These are phyloP conservation scores for Saccharum spontaneum DNA, from an alignment of 176 grass and related monocot genomes.

Conservation along the genomic window DNA sequence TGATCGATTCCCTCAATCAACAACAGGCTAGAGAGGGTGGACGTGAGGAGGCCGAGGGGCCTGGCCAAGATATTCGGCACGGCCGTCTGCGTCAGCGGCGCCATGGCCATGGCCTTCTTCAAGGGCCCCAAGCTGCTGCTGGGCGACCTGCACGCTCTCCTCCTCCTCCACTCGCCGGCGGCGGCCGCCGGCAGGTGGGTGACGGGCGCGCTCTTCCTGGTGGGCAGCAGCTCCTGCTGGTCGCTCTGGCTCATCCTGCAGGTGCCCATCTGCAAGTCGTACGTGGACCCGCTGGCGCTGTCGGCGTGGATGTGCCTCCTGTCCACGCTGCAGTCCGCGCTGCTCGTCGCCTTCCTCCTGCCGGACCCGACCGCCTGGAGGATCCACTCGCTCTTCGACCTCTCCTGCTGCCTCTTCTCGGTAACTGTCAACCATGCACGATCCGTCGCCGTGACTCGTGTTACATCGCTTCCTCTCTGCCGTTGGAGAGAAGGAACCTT, in stretches of 20 bases:
- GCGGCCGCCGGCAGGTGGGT: constrained; percentile 30
- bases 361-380: constrained; percentile 45
- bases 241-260: constrained; percentile 80
- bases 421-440: constrained; percentile 12
- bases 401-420: constrained; percentile 52
- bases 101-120: constrained; percentile 61
- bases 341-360: constrained; percentile 38
- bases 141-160: neutral
- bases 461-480: too few species aligned
- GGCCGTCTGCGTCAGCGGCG: constrained; percentile 54
- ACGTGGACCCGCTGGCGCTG: constrained; percentile 62
- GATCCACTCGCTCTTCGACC: constrained; percentile 47
- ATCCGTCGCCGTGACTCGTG: too few species aligned
- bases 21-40: constrained; percentile 51
- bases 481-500: neutral
- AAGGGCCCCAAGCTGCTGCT: constrained; percentile 60
- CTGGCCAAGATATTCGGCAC: constrained; percentile 70
- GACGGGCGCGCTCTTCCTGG: constrained; percentile 38
- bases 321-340: constrained; percentile 45
- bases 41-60: constrained; percentile 43
- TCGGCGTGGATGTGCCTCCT: constrained; percentile 72
- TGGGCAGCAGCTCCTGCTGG: constrained; percentile 65
- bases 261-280: constrained; percentile 69
- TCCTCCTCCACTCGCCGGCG: neutral
- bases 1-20: neutral